Base-by-base conservation (phyloP, 164 flowering plant genomes). In the Piper betle region DNA sequence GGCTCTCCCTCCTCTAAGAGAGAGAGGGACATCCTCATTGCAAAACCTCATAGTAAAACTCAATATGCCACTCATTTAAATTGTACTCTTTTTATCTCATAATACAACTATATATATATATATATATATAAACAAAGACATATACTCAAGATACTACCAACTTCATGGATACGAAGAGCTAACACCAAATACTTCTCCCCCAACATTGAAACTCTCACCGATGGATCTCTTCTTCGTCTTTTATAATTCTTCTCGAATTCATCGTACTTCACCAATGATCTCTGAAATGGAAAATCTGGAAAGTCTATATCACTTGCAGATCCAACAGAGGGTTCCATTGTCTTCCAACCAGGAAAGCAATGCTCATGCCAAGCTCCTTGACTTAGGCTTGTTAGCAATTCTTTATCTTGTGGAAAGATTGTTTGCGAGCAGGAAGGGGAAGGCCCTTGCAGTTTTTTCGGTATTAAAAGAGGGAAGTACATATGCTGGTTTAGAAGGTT, bases 371-470 rank as follows among this genome's bases (percentile, higher is more conserved):
- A 93, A 71, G 97, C 97, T 19, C 95, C 89, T 55, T 75, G 71
- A 39, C 96, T 90, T 72, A 82, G 62, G 61, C 75, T 93, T 53
- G 80, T 93, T 50, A 83, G 99, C 79, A 93, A 93, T 73, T 93
- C 97, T 69, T 82, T 93, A 64, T 90, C 96, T 54, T 93, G 99
- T 72, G 97, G 99, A 19, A 88, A 88, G 79, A 86, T 93, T 52
- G 86, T 90, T 13, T 93, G 99, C 72, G 99, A 90, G 65, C 97
- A 93, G 69, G 99, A 90, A 76, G 96, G 96, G 48, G 99, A 93
- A 71, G 99, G 99, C 42, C 95, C 96, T 52, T 93, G 97, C 77
- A 77, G 71, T 65, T 93, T 86, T 64, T 93, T 97, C 75, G 96
- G 96, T 3, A 64, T 78, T 93, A 64, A 79, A 64, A 71, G 97